phyloP scores from a whole-genome alignment of 1,284 basidiomycete genomes.

The Tilletia setariae region DNA sequence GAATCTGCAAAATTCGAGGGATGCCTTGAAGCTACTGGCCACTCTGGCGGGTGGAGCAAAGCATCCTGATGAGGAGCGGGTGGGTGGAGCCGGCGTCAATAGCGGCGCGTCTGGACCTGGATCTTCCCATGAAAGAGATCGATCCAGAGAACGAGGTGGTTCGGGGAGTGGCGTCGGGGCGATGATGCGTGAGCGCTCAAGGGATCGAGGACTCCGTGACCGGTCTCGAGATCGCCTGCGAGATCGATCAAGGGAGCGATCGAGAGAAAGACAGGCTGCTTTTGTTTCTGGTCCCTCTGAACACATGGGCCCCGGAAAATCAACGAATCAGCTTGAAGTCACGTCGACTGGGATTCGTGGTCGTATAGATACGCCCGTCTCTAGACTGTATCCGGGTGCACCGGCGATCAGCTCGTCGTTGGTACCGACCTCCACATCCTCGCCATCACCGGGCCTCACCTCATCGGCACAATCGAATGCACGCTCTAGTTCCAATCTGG shows the following conservation, averaged over 20 bases:
- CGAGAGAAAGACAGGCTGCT: not conserved
- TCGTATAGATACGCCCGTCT: no score
- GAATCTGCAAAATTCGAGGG: not conserved
- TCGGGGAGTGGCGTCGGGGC: not conserved
- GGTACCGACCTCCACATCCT: no score
- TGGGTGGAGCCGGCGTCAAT: no score
- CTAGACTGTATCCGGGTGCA: no score
- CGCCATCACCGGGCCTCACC: not conserved
- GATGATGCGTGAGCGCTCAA: not conserved
- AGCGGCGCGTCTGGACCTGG: no score
- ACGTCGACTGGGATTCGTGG: not conserved
- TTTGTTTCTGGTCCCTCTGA: not conserved
- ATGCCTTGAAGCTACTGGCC: slow-evolving; percentile 1
- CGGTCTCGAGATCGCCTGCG: not conserved
- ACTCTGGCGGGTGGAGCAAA: slow-evolving; percentile 7
- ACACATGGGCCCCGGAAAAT: not conserved
- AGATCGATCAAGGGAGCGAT: slow-evolving; percentile 7
- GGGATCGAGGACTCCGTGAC: not conserved
- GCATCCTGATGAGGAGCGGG: slow-evolving; percentile 1
- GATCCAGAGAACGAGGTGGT: not conserved
- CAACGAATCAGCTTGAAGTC: no score
- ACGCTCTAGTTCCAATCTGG: not conserved
- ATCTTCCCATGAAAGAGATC: not conserved
- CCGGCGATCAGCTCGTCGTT: not conserved
- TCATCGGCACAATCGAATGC: not conserved